phyloP scores from a whole-genome alignment of 371 early-diverging fungal species.

The Mortierella sp. region DNA sequence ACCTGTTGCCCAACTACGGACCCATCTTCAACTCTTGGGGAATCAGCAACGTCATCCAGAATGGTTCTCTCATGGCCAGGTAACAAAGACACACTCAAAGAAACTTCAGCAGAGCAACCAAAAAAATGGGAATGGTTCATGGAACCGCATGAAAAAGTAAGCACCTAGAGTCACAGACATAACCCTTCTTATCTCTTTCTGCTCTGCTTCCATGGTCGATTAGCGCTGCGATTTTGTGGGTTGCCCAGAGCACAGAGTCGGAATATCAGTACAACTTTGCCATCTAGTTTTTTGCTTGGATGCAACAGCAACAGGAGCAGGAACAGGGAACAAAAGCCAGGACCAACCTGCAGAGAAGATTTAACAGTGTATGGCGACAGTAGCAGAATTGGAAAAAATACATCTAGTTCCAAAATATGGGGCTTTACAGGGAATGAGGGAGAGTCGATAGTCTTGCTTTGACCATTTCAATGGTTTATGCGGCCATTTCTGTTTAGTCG shows the following conservation, averaged over 20 bases:
- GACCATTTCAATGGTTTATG: too few species aligned
- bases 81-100: conserved; percentile 42
- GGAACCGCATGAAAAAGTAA: neutral
- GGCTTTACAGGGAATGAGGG: too few species aligned
- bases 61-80: conserved; percentile 76
- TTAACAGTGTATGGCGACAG: too few species aligned
- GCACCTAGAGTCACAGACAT: too few species aligned
- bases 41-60: conserved; percentile 74
- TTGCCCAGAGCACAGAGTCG: conserved; percentile 47
- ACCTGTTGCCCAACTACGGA: conserved; percentile 67
- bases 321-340: neutral
- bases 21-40: conserved; percentile 73
- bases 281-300: neutral
- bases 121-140: neutral
- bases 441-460: too few species aligned
- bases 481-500: too few species aligned
- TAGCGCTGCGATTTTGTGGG: conserved; percentile 58
- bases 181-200: neutral
- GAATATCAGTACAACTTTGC: conserved; percentile 42
- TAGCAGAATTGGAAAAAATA: too few species aligned
- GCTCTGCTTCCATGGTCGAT: neutral
- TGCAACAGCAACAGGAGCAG: neutral
- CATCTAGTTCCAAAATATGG: too few species aligned
- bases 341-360: too few species aligned
- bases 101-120: neutral